phyloP scores from a whole-genome alignment of 169 alveolate species.

The Plasmodium cynomolgi region DNA sequence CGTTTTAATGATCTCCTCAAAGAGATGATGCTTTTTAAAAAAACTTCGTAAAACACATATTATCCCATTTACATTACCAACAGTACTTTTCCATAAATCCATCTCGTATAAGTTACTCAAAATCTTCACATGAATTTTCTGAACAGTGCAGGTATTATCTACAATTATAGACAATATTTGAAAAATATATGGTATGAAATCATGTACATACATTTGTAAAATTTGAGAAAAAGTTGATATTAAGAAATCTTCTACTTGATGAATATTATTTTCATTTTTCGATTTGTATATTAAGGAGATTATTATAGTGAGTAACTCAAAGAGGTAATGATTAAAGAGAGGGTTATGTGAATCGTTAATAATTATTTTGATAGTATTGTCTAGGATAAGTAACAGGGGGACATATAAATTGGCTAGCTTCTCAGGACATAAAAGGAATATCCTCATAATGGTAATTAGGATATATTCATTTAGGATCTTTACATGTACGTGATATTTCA shows the following conservation, averaged over 20 bases:
- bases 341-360: constrained; percentile 88
- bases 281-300: constrained; percentile 77
- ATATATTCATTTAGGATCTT: constrained; percentile 47
- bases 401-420: constrained; percentile 10
- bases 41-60: constrained; percentile 84
- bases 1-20: constrained; percentile 79
- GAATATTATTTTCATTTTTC: constrained; percentile 7
- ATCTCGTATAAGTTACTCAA: constrained; percentile 74
- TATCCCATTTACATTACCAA: constrained; percentile 85
- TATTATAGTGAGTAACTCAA: constrained; percentile 82
- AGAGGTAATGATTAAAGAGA: constrained; percentile 85
- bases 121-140: constrained; percentile 77
- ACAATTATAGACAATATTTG: constrained; percentile 75
- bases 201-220: constrained; percentile 83
- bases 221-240: constrained; percentile 83
- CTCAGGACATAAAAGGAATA: constrained; percentile 2
- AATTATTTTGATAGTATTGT: constrained; percentile 76
- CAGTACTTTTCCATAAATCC: constrained; percentile 80
- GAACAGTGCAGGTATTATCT: constrained; percentile 70
- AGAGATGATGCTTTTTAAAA: constrained; percentile 80
- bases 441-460: constrained; percentile 40
- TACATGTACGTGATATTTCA: constrained; percentile 15
- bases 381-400: not conserved
- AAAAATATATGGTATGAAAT: constrained; percentile 86
- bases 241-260: constrained; percentile 76